Percentiles rank a stretch among this genome's conserved stretches.
phyloP scores from a whole-genome alignment of 2,329 filamentous ascomycete species.

The Aspergillus tubingensis region DNA sequence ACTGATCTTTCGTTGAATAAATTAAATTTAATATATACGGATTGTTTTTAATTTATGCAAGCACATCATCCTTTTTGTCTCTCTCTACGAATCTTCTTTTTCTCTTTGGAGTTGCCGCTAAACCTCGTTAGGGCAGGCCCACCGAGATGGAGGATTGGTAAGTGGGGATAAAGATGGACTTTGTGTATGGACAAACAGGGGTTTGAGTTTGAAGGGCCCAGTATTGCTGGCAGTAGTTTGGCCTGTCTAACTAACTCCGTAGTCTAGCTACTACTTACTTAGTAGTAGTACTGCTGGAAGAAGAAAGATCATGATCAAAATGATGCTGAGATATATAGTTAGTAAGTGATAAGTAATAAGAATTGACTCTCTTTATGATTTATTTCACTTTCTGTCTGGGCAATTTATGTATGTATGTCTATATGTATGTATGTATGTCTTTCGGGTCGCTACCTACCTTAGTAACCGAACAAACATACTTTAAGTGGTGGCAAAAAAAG shows the following conservation, averaged over 20 bases:
- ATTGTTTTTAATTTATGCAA: background rate
- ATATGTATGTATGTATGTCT: background rate
- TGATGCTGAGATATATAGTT: background rate
- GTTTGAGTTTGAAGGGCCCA: slow-evolving; percentile 18
- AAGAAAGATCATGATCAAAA: background rate
- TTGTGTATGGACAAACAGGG: slow-evolving; percentile 17
- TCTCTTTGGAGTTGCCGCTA: background rate
- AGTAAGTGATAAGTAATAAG: background rate
- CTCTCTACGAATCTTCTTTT: background rate
- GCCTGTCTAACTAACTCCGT: too few species aligned
- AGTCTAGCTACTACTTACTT: background rate
- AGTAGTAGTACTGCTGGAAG: background rate
- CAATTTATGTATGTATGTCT: too few species aligned
- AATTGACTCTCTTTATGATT: too few species aligned
- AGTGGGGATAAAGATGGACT: background rate
- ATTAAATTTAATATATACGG: background rate
- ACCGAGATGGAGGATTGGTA: background rate
- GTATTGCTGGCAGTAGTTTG: background rate
- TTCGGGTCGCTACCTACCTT: background rate
- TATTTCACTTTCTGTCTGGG: too few species aligned
- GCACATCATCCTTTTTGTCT: background rate
- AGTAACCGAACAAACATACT: background rate
- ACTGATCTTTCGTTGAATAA: background rate
- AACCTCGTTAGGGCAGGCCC: background rate
- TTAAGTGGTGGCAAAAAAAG: background rate